phyloP scores from a whole-genome alignment of 2,329 filamentous ascomycete genomes.

The Aspergillus clavatus region DNA sequence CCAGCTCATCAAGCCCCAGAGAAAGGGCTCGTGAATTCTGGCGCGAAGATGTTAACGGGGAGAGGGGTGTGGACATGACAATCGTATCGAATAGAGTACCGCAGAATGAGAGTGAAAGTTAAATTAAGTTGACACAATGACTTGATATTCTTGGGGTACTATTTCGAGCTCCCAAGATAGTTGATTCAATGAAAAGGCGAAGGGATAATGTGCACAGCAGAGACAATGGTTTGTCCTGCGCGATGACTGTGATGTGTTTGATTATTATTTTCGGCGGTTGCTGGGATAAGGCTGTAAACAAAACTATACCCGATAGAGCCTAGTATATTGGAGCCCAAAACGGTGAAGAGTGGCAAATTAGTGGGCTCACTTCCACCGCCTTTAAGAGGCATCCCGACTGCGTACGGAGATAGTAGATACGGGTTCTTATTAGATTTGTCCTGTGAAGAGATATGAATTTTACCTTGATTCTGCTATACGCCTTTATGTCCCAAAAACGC shows the following conservation, averaged over 20 bases:
- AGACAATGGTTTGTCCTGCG: not conserved
- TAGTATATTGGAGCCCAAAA: conserved; percentile 1
- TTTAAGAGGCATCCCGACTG: too few species aligned
- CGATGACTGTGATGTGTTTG: conserved; percentile 12
- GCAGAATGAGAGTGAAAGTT: not conserved
- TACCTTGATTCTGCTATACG: too few species aligned
- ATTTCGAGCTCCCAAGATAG: not conserved
- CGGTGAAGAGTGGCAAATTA: conserved; percentile 12
- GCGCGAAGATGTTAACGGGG: conserved; percentile 38
- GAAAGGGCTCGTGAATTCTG: conserved; percentile 38
- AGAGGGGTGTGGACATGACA: conserved; percentile 39
- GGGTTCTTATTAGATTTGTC: too few species aligned
- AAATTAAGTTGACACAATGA: not conserved
- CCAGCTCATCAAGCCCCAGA: conserved; percentile 16
- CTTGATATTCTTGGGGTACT: not conserved
- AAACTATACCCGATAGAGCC: conserved; percentile 22
- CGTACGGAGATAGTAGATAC: too few species aligned
- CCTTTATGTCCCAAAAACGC: too few species aligned
- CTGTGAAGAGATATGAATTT: too few species aligned
- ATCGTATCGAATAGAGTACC: not conserved
- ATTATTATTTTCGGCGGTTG: conserved; percentile 22
- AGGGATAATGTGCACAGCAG: not conserved
- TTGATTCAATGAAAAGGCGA: not conserved
- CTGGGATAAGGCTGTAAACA: conserved; percentile 28
- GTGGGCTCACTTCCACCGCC: conserved; percentile 9